Evolutionary conservation across 1,284 basidiomycete genomes (phyloP), one percentile per base, ranked within the genome.

Genomic region (Boletellus deceptivus): DNA sequence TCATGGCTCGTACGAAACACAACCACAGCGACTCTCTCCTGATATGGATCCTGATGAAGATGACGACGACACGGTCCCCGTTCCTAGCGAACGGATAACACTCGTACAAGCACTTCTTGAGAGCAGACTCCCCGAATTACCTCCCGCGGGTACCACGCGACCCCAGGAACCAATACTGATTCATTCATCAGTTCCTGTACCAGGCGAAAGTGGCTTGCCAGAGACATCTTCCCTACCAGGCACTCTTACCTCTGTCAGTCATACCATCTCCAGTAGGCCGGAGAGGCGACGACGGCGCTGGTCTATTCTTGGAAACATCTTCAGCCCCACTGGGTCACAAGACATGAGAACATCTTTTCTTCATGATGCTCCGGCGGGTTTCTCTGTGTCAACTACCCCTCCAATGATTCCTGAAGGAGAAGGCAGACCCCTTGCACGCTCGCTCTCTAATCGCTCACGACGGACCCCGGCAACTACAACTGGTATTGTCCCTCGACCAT

Each of bases 21-120:
- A 43, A 1, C 46, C 51, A 35, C 59, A 46, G 8, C 57, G 41
- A 16, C 37, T 68, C 35, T 71, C 73, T 48, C 71, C 71, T 42
- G 75, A 74, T 29, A 72, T 73, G 43, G 75, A 74, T 40, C 75
- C 66, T 13, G 87, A 86, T 24, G 85, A 84, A n/a, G 83, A 83
- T n/a, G 82, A 82, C 14, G 80, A 76, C 24, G 75, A 72, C 14
- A 76, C 79, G 47, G 50, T 55, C 36, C 44, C 51, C 35, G 53
- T 57, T 63, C 62, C 58, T 48, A 51, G 62, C 22, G 84, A 87
- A 46, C 75, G 77, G 13, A 84, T 91, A 43, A 84, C 82, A 34
- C 76, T 91, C 38, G 82, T 77, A 0, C 82, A 91, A 56, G 83
- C 84, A 17, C 70, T 91, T 17, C 63, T 86, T 52, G 89, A 91